These are phyloP conservation scores for Purpureocillium lavendulum DNA, from an alignment of 2,329 filamentous ascomycete genomes.

Conservation along the genomic window DNA sequence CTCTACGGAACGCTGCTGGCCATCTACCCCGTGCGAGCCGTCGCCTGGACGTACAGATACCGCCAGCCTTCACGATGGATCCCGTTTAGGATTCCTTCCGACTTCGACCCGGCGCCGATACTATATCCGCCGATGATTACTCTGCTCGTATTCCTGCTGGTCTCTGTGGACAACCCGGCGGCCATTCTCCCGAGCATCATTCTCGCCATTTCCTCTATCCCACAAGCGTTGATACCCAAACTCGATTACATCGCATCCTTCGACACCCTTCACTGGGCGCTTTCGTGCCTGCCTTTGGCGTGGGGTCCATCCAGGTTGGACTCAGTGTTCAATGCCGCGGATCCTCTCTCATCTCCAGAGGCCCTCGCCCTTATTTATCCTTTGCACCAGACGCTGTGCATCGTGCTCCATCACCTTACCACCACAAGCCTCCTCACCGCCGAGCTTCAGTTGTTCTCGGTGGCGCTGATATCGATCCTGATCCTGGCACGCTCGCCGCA, in stretches of 20 bases:
- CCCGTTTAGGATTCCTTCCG: slow-evolving; percentile 52
- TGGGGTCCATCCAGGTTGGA: slow-evolving; percentile 17
- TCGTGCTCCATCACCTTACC: slow-evolving; percentile 69
- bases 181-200: slow-evolving; percentile 71
- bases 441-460: slow-evolving; percentile 80
- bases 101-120: slow-evolving; percentile 89
- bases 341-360: slow-evolving; percentile 42
- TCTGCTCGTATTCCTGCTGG: slow-evolving; percentile 65
- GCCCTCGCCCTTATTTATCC: slow-evolving; percentile 64
- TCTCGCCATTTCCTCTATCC: slow-evolving; percentile 71
- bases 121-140: slow-evolving; percentile 76
- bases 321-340: slow-evolving; percentile 8
- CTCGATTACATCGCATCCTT: slow-evolving; percentile 46
- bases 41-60: slow-evolving; percentile 36
- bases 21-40: slow-evolving; percentile 54
- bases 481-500: slow-evolving; percentile 75
- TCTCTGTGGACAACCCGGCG: slow-evolving; percentile 52
- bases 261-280: slow-evolving; percentile 67
- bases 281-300: slow-evolving; percentile 61
- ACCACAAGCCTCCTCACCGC: slow-evolving; percentile 81
- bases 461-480: slow-evolving; percentile 72
- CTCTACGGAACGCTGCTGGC: slow-evolving; percentile 32
- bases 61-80: slow-evolving; percentile 26
- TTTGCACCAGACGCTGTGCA: slow-evolving; percentile 69
- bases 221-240: slow-evolving; percentile 62